A percentile compares a stretch with the other conserved stretches of the same genome.
Evolutionary conservation across 2,329 filamentous ascomycete species (phyloP).

Genomic region (Zelopaecilomyces penicillatus): DNA sequence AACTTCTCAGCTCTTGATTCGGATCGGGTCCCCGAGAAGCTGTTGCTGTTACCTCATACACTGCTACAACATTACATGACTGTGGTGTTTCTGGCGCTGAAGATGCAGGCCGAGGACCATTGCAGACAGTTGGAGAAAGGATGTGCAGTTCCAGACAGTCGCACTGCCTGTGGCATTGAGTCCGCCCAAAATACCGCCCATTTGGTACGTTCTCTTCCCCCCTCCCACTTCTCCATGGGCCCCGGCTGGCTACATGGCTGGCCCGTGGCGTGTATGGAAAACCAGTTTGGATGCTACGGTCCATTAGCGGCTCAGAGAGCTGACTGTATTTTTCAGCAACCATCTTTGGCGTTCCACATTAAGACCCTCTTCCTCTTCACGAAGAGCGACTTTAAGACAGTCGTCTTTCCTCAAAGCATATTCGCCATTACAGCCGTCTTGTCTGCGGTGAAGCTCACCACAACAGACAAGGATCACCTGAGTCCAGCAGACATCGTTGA

Average conservation of each 20-base stretch:
- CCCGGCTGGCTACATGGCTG: too few species aligned
- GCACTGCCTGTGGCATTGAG: background rate
- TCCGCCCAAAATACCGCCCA: background rate
- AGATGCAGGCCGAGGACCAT: background rate
- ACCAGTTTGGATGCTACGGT: too few species aligned
- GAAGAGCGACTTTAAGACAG: conserved; percentile 25
- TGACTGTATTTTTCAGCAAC: too few species aligned
- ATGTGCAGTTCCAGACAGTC: background rate
- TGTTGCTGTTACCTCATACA: too few species aligned
- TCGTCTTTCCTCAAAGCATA: conserved; percentile 21
- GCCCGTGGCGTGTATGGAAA: too few species aligned
- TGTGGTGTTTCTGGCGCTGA: too few species aligned
- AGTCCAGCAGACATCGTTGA: background rate
- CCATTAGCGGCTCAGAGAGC: too few species aligned
- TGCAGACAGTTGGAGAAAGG: conserved; percentile 1
- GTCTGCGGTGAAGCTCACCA: conserved; percentile 4
- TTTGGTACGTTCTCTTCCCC: background rate
- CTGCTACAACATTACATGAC: too few species aligned
- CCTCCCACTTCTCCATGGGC: too few species aligned
- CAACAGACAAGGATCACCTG: background rate
- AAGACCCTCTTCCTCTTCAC: conserved; percentile 21
- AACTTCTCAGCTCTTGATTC: too few species aligned
- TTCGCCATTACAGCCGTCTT: conserved; percentile 14
- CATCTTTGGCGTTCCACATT: conserved; percentile 7
- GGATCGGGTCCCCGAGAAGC: too few species aligned